Conservation (phyloP, 2,329 filamentous ascomycete genomes). For the Fusarium dlaminii region DNA sequence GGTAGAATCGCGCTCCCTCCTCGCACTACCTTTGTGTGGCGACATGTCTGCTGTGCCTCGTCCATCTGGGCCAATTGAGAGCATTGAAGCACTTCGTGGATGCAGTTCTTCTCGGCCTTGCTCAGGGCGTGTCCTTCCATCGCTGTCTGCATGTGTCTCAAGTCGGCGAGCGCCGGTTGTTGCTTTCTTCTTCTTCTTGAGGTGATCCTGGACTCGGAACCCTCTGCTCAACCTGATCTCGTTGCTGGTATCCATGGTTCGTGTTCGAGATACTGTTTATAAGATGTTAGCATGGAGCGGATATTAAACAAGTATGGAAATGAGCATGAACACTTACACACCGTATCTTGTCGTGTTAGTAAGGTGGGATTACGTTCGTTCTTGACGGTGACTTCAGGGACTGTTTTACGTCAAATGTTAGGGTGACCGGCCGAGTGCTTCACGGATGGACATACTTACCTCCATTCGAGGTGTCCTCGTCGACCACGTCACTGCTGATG, state of each 20-base stretch:
- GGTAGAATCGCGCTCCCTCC: constrained; percentile 5
- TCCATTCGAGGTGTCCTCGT: not conserved
- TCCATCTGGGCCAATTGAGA: not conserved
- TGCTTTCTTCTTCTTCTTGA: not conserved
- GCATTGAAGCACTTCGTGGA: not conserved
- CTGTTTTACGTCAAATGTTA: constrained; percentile 4
- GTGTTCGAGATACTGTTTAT: constrained; percentile 30
- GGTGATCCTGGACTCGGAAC: constrained; percentile 18
- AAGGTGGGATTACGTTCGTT: not conserved
- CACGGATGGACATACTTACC: constrained; percentile 7
- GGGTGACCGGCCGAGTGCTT: not conserved
- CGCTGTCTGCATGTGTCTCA: not conserved
- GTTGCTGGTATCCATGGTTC: constrained; percentile 29
- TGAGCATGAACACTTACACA: constrained; percentile 13
- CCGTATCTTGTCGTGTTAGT: constrained; percentile 20
- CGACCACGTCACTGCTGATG: not conserved
- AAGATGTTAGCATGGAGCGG: not conserved
- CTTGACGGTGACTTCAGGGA: not conserved
- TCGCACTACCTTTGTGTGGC: constrained; percentile 3
- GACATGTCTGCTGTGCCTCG: not conserved
- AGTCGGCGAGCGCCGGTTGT: not conserved
- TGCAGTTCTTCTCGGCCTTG: constrained; percentile 2
- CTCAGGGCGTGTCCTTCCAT: constrained; percentile 1
- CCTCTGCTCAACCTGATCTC: constrained; percentile 49
- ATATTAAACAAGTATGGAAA: not conserved